These are phyloP conservation scores for Yamadazyma laniorum DNA, from an alignment of 805 yeast genomes.

Conservation along the genomic window DNA sequence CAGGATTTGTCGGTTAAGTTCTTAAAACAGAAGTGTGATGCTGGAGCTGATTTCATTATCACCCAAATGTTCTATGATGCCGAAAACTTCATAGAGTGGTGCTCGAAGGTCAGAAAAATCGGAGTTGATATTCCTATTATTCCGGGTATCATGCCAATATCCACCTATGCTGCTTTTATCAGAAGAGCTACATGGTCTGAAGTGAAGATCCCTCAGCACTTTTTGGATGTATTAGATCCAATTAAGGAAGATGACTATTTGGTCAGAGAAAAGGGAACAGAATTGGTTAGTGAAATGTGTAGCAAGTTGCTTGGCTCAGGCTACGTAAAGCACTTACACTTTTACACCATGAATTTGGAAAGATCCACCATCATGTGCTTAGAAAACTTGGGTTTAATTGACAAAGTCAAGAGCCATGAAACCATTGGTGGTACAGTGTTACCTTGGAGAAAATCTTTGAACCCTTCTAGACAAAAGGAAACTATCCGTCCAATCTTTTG, in stretches of 20 bases:
- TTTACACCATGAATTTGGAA: slow-evolving; percentile 97
- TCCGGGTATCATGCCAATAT: slow-evolving; percentile 98
- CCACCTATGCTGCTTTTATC: slow-evolving; percentile 88
- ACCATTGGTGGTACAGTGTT: slow-evolving; percentile 41
- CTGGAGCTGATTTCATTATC: slow-evolving; percentile 89
- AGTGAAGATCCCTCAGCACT: slow-evolving; percentile 72
- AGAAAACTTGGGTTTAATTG: slow-evolving; percentile 65
- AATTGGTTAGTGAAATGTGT: slow-evolving; percentile 83
- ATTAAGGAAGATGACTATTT: slow-evolving; percentile 86
- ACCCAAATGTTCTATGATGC: slow-evolving; percentile 98
- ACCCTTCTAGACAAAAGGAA: slow-evolving; percentile 76
- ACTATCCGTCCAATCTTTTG: slow-evolving; percentile 92
- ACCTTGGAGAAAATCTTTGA: slow-evolving; percentile 93
- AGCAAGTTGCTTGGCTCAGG: slow-evolving; percentile 66
- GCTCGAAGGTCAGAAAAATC: slow-evolving; percentile 58
- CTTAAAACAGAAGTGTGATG: slow-evolving; percentile 85
- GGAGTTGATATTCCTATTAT: slow-evolving; percentile 86
- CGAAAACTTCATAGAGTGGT: slow-evolving; percentile 83
- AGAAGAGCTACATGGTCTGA: slow-evolving; percentile 96
- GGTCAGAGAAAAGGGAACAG: slow-evolving; percentile 83
- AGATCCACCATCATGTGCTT: slow-evolving; percentile 85
- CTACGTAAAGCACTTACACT: slow-evolving; percentile 80
- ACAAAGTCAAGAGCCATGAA: slow-evolving; percentile 37
- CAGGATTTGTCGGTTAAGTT: slow-evolving; percentile 52
- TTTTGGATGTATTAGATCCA: slow-evolving; percentile 68